Conservation (phyloP, 495 filamentous ascomycete genomes). For the Aspergillus panamensis region DNA sequence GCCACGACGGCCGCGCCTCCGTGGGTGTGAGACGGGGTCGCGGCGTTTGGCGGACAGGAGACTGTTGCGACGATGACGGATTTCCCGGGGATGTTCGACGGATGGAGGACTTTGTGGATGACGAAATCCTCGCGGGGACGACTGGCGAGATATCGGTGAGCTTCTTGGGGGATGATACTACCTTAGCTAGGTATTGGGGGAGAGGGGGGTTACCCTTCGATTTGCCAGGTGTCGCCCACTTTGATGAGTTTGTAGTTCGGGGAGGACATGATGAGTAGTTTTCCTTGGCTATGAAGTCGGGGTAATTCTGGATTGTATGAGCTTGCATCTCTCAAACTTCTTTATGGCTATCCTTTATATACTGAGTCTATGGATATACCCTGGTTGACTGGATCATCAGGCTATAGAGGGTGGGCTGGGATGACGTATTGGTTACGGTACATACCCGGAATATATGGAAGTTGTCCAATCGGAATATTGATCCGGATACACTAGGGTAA, state of each 20-base stretch:
- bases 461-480: background rate
- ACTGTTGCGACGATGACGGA: slow-evolving; percentile 32
- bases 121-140: slow-evolving; percentile 27
- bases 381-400: too few relatives aligned
- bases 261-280: slow-evolving; percentile 2
- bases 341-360: too few relatives aligned
- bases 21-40: slow-evolving; percentile 41
- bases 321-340: too few relatives aligned
- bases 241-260: slow-evolving; percentile 8
- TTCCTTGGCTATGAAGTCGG: too few relatives aligned
- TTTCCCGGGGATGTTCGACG: slow-evolving; percentile 34
- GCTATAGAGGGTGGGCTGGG: too few relatives aligned
- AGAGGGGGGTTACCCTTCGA: slow-evolving; percentile 8
- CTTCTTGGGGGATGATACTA: background rate
- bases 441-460: background rate
- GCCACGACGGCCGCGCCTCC: slow-evolving; percentile 37
- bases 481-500: background rate
- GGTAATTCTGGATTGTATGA: too few relatives aligned
- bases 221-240: background rate
- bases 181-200: too few relatives aligned
- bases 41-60: slow-evolving; percentile 33
- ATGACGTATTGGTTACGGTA: background rate
- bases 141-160: slow-evolving; percentile 8
- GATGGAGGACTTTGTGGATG: slow-evolving; percentile 29
- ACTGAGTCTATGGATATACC: too few relatives aligned